These are phyloP conservation scores for Arabidopsis suecica DNA, from an alignment of 345 rosid species.

Conservation along the genomic window DNA sequence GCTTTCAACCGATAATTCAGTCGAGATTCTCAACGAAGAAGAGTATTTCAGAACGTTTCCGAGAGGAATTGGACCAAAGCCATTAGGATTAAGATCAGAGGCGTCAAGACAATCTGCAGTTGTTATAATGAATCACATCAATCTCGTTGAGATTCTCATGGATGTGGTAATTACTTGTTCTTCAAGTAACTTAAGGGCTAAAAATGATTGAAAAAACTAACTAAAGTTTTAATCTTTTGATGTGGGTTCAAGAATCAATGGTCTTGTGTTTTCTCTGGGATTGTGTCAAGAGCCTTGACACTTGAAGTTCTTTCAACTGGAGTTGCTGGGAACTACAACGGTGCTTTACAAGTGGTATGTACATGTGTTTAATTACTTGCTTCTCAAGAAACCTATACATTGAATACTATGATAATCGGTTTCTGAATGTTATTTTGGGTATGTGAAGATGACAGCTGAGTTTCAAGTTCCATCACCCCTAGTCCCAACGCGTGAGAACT, in stretches of 20 bases:
- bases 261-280: constrained; percentile 87
- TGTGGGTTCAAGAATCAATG: constrained; percentile 71
- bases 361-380: constrained; percentile 18
- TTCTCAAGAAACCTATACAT: constrained; percentile 28
- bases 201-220: not conserved
- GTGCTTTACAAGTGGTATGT: constrained; percentile 97
- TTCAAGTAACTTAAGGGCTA: not conserved
- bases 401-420: not conserved
- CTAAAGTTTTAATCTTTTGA: not conserved
- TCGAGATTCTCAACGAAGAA: constrained; percentile 71
- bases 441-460: constrained; percentile 88
- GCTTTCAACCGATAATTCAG: constrained; percentile 55
- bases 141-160: constrained; percentile 96
- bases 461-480: constrained; percentile 93
- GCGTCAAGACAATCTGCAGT: constrained; percentile 87
- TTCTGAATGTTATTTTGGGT: not conserved
- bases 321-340: constrained; percentile 97
- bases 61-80: constrained; percentile 82
- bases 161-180: constrained; percentile 64
- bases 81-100: constrained; percentile 77
- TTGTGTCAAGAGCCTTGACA: constrained; percentile 91
- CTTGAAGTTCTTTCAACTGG: constrained; percentile 93
- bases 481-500: constrained; percentile 82
- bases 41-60: constrained; percentile 88
- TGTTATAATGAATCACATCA: constrained; percentile 86